phyloP scores from a whole-genome alignment of 371 early-diverging fungal genomes.

The Nematocida major region DNA sequence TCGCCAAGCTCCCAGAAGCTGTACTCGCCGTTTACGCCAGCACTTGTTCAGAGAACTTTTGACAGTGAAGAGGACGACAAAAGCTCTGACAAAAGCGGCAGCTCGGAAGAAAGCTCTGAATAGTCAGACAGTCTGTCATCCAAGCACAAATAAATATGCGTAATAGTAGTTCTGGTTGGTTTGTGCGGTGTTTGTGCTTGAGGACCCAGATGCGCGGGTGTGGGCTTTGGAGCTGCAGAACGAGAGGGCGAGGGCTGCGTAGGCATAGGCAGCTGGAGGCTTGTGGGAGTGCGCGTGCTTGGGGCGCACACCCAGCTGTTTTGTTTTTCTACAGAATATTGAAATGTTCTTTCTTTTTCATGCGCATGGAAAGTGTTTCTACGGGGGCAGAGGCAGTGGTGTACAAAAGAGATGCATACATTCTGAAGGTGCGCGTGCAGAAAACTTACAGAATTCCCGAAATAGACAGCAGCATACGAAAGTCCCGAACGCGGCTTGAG shows the following conservation, averaged over 20 bases:
- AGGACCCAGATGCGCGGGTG: no score
- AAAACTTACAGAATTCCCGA: slow-evolving; percentile 61
- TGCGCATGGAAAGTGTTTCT: neutral
- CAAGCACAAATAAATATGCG: slow-evolving; percentile 17
- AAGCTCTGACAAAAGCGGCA: neutral
- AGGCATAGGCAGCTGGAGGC: no score
- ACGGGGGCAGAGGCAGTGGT: slow-evolving; percentile 63
- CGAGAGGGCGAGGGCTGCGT: no score
- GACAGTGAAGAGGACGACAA: neutral
- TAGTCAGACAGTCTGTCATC: no score
- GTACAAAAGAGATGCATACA: slow-evolving; percentile 24
- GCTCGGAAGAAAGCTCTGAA: no score
- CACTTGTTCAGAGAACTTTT: neutral
- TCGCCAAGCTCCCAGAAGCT: slow-evolving; percentile 17
- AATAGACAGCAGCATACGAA: slow-evolving; percentile 57
- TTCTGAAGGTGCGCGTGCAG: slow-evolving; percentile 54
- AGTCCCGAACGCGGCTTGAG: slow-evolving; percentile 57
- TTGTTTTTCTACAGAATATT: no score
- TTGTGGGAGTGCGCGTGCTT: no score
- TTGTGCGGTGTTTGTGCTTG: no score
- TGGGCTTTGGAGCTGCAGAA: no score
- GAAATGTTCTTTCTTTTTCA: neutral
- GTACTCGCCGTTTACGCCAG: neutral
- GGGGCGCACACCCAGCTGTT: no score
- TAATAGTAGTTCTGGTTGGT: no score